Conservation (phyloP, 768 basidiomycete species). For the Rubroboletus pulcherrimus region DNA sequence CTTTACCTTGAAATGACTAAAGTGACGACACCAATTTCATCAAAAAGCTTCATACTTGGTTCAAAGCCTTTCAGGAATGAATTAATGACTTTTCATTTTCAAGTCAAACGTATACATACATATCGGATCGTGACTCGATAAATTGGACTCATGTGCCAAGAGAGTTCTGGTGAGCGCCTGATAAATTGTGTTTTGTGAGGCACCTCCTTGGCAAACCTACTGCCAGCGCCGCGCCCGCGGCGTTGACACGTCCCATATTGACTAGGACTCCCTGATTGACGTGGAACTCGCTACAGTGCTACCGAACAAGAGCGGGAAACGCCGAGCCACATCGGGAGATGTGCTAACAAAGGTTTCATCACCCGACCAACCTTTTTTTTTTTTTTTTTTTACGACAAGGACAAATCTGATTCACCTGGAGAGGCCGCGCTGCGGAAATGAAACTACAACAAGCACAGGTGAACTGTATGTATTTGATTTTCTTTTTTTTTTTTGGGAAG, state of each 20-base stretch:
- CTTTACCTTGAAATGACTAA: background rate
- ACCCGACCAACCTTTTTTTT: background rate
- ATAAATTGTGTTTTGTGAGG: background rate
- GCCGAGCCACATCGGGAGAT: too few species aligned
- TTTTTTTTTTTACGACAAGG: background rate
- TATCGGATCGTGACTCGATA: background rate
- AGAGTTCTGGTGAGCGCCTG: background rate
- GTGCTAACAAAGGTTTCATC: too few species aligned
- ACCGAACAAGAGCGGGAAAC: too few species aligned
- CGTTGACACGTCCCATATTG: too few species aligned
- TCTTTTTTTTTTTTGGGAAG: background rate
- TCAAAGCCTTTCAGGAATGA: background rate
- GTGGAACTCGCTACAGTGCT: too few species aligned
- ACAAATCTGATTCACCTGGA: background rate
- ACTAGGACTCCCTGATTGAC: too few species aligned
- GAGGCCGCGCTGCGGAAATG: background rate
- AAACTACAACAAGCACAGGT: background rate
- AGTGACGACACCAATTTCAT: background rate
- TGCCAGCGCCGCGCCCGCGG: too few species aligned
- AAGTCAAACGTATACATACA: background rate
- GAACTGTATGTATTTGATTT: background rate
- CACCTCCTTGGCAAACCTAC: background rate
- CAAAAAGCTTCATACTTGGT: background rate
- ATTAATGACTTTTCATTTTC: background rate
- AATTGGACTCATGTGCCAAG: background rate